phyloP scores from a whole-genome alignment of 2,329 filamentous ascomycete species.

The Neofusicoccum ribis region DNA sequence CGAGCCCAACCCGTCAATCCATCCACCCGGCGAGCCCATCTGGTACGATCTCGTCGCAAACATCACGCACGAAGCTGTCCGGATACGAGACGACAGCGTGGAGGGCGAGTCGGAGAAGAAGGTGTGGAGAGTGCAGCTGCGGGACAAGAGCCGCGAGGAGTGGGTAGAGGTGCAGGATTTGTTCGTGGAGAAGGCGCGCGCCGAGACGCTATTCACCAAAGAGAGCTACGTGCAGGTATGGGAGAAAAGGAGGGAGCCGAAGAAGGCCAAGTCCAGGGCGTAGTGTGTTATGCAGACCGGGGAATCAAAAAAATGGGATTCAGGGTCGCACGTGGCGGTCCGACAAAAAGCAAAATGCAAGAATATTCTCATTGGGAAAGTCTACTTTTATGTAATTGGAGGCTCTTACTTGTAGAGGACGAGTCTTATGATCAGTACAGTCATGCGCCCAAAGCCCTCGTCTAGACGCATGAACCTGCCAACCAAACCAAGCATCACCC shows the following conservation, averaged over 20 bases:
- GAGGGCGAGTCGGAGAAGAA: constrained; percentile 90
- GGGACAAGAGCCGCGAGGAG: constrained; percentile 76
- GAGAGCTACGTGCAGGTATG: constrained; percentile 96
- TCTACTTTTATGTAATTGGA: not conserved
- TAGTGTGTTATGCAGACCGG: not conserved
- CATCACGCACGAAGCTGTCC: constrained; percentile 82
- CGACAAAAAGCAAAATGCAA: not conserved
- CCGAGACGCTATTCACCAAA: constrained; percentile 85
- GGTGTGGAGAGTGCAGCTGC: constrained; percentile 90
- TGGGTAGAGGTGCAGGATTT: constrained; percentile 95
- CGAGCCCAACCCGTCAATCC: constrained; percentile 74
- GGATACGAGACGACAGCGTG: constrained; percentile 74
- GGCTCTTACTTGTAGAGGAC: not conserved
- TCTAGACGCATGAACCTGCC: too few species aligned
- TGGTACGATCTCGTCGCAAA: constrained; percentile 96
- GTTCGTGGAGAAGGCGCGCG: constrained; percentile 85
- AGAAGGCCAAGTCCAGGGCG: constrained; percentile 38
- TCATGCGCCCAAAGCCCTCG: not conserved
- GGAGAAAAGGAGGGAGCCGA: constrained; percentile 71
- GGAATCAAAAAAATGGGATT: not conserved
- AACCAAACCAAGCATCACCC: not conserved
- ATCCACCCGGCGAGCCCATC: constrained; percentile 76
- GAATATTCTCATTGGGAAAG: not conserved
- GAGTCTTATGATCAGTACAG: constrained; percentile 7
- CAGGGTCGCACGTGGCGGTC: not conserved